These are phyloP conservation scores for Dendrocalamus sinicus DNA, from an alignment of 176 grass and related monocot genomes.

Conservation along the genomic window DNA sequence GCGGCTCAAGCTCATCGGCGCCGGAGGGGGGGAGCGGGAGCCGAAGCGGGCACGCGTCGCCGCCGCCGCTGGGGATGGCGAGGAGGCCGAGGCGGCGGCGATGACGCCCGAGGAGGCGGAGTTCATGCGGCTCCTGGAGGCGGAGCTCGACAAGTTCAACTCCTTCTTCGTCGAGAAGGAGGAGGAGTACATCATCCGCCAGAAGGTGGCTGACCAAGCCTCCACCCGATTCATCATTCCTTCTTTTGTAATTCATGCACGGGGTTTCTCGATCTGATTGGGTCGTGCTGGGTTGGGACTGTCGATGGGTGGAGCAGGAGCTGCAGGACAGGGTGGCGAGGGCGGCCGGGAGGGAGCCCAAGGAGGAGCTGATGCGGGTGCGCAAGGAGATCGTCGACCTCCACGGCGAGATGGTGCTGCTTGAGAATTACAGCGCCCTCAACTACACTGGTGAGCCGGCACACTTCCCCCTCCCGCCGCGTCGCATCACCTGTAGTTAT, in stretches of 20 bases:
- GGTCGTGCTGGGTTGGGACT: neutral
- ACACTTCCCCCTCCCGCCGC: neutral
- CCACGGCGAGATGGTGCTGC: constrained; percentile 98
- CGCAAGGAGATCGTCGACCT: constrained; percentile 96
- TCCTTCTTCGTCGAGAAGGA: constrained; percentile 94
- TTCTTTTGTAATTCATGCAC: neutral
- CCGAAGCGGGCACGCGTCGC: constrained; percentile 58
- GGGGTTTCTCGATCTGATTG: constrained; percentile 39
- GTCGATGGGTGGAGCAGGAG: constrained; percentile 57
- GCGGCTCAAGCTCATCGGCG: constrained; percentile 72
- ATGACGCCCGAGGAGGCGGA: constrained; percentile 75
- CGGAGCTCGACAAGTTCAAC: constrained; percentile 94
- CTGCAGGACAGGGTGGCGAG: constrained; percentile 70
- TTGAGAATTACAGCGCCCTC: constrained; percentile 97
- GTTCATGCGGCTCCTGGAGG: constrained; percentile 80
- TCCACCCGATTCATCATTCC: neutral
- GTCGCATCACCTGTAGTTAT: neutral
- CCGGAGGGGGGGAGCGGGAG: constrained; percentile 46
- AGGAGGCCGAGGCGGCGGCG: neutral
- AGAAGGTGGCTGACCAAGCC: constrained; percentile 51
- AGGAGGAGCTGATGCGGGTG: constrained; percentile 81
- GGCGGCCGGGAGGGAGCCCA: constrained; percentile 64
- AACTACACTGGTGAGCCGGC: constrained; percentile 80
- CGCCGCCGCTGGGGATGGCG: constrained; percentile 26
- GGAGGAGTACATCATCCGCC: constrained; percentile 97